Evolutionary conservation across 768 basidiomycete species (phyloP).

Genomic region (Amanita subjunquillea): DNA sequence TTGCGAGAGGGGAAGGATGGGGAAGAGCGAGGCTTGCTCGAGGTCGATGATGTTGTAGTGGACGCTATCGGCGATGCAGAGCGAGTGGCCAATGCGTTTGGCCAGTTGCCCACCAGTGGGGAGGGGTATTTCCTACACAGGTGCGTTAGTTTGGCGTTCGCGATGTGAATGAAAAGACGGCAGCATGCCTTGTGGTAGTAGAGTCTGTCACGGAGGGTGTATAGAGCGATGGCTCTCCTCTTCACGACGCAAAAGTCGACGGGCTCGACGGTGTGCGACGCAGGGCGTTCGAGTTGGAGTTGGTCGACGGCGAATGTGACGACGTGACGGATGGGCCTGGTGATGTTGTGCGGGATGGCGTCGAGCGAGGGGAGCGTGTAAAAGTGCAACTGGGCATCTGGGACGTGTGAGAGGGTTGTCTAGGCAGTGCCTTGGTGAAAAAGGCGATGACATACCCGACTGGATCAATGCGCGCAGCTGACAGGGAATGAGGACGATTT

Average conservation of each 20-base stretch:
- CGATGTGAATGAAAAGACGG: not conserved
- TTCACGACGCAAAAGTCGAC: constrained; percentile 72
- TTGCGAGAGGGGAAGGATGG: constrained; percentile 75
- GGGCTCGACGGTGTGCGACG: constrained; percentile 30
- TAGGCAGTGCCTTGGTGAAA: no score
- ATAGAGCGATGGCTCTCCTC: constrained; percentile 51
- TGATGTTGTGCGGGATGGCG: constrained; percentile 41
- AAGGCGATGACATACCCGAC: constrained; percentile 40
- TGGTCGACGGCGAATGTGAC: constrained; percentile 79
- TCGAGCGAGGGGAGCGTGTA: constrained; percentile 77
- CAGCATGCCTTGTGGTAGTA: constrained; percentile 44
- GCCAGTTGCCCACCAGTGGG: constrained; percentile 31
- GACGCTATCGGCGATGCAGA: constrained; percentile 69
- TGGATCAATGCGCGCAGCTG: constrained; percentile 67
- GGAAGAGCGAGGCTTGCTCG: constrained; percentile 54
- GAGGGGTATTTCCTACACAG: constrained; percentile 58
- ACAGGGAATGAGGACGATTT: constrained; percentile 70
- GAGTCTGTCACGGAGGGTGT: constrained; percentile 54
- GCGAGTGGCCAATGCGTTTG: constrained; percentile 45
- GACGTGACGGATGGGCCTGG: constrained; percentile 76
- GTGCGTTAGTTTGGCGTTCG: not conserved
- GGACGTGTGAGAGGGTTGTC: no score
- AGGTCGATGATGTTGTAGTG: constrained; percentile 77
- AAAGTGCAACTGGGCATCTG: constrained; percentile 23
- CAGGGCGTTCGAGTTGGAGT: constrained; percentile 45